phyloP scores from a whole-genome alignment of 305 asterid genomes.

The Solanum hybrid region DNA sequence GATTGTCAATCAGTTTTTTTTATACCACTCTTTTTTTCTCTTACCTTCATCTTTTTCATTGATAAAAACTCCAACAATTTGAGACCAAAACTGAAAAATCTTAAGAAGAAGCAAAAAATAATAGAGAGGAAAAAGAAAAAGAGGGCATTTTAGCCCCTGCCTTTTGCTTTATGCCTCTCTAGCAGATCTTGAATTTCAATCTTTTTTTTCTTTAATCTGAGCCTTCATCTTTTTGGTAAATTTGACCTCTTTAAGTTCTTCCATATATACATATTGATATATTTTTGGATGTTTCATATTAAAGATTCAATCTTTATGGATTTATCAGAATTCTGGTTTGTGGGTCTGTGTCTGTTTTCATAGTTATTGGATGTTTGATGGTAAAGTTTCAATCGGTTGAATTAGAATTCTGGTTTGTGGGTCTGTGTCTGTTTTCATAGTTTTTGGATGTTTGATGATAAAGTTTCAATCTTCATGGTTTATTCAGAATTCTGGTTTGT shows the following conservation, averaged over 20 bases:
- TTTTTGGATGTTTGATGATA: constrained; percentile 12
- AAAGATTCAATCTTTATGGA: constrained; percentile 26
- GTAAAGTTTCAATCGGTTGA: constrained; percentile 22
- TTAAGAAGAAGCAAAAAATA: constrained; percentile 24
- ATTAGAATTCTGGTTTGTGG: not conserved
- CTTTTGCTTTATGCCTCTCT: constrained; percentile 42
- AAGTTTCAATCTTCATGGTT: constrained; percentile 28
- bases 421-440: not conserved
- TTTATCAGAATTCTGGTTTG: constrained; percentile 34
- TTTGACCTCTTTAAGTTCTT: constrained; percentile 11
- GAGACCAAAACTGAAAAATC: constrained; percentile 32
- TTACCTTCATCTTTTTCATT: not conserved
- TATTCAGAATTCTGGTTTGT: not conserved
- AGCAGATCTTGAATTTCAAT: constrained; percentile 52
- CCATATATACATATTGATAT: constrained; percentile 3
- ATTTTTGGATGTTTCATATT: constrained; percentile 12
- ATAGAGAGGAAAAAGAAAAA: constrained; percentile 35
- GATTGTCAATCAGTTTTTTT: not conserved
- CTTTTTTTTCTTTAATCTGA: constrained; percentile 18
- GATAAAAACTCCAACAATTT: constrained; percentile 28
- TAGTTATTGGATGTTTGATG: constrained; percentile 12
- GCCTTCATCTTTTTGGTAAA: constrained; percentile 33
- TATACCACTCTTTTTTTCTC: constrained; percentile 4
- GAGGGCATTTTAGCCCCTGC: constrained; percentile 54
- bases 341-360: constrained; percentile 11